Base-by-base conservation (phyloP, 2,329 filamentous ascomycete genomes). In the Boeremia exigua region DNA sequence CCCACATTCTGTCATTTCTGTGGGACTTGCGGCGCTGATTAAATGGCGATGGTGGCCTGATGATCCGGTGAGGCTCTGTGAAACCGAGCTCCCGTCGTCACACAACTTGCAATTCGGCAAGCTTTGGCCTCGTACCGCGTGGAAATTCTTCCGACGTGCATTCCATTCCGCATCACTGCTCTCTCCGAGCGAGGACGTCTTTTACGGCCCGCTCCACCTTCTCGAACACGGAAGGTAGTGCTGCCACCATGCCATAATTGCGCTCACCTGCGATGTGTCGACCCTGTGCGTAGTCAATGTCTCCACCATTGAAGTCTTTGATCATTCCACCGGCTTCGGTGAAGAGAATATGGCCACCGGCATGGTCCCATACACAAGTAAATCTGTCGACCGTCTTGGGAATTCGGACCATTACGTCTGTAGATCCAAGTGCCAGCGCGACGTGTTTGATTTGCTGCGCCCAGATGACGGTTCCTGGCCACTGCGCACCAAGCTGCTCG, bases 311-410 rank as follows among this genome's bases (percentile, higher is more conserved):
- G 39, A 84, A 67, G 66, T 85, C 83, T 2, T 76, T 80, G 23
- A 85, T 77, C 44, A 75, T 71, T 8, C 79, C 80, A 6, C 83
- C 82, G 1, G 79, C 75, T 63, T 85, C 82, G 51, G 79, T 68
- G 49, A 77, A 80, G 38, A 85, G 75, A 25, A 84, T 65, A 61
- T 82, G 79, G 0, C 82, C 82, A 5, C 82, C 82, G 1, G 80
- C 80, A 68, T 85, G 82, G 66, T 85, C 83, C 82, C 82, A 85
- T n/a, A 83, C 73, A 53, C 78, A 78, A 0, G 80, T 81, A 42
- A 76, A 80, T 58, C 82, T 76, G 8, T 71, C 68, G 29, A 71
- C 60, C 3, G 76, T 75, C 48, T 73, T 73, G 8, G 81, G 79
- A 25, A 83, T 78, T 38, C 82, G 79, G 14, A 84, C 63, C 65